Evolutionary conservation across 2,329 filamentous ascomycete genomes (phyloP).

Genomic region (Botrytis byssoidea): DNA sequence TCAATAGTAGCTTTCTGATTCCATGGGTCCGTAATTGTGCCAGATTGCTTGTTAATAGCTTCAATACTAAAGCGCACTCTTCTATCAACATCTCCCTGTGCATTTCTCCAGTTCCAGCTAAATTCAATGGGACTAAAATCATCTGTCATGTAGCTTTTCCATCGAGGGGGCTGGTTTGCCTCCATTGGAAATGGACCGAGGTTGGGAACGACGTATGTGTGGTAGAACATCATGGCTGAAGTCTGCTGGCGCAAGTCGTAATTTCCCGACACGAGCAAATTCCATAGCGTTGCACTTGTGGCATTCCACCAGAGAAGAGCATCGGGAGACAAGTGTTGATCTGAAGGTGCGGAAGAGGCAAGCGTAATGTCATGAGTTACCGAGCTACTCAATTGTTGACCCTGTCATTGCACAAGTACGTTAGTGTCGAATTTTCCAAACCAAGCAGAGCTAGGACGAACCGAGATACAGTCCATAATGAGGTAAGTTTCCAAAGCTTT

Average conservation of each 20-base stretch:
- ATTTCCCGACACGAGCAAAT: neutral
- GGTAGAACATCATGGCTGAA: neutral
- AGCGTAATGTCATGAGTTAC: neutral
- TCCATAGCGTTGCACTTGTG: neutral
- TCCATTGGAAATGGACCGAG: neutral
- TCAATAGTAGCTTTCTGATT: neutral
- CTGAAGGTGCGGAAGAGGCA: neutral
- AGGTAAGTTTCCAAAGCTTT: neutral
- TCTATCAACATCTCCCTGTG: neutral
- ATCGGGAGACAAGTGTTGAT: neutral
- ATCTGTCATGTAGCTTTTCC: neutral
- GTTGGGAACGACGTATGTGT: neutral
- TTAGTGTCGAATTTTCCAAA: neutral
- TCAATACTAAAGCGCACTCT: constrained; percentile 2
- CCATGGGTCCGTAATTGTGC: neutral
- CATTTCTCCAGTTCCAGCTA: neutral
- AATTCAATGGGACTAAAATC: neutral
- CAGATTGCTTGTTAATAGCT: neutral
- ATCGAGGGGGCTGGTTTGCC: neutral
- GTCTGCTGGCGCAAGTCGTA: neutral
- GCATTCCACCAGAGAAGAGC: neutral
- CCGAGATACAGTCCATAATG: neutral
- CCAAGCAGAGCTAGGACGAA: neutral
- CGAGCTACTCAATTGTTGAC: neutral
- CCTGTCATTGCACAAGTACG: neutral